Evolutionary conservation across 108 stramenopile species (phyloP).

Genomic region (Chaetoceros muelleri): DNA sequence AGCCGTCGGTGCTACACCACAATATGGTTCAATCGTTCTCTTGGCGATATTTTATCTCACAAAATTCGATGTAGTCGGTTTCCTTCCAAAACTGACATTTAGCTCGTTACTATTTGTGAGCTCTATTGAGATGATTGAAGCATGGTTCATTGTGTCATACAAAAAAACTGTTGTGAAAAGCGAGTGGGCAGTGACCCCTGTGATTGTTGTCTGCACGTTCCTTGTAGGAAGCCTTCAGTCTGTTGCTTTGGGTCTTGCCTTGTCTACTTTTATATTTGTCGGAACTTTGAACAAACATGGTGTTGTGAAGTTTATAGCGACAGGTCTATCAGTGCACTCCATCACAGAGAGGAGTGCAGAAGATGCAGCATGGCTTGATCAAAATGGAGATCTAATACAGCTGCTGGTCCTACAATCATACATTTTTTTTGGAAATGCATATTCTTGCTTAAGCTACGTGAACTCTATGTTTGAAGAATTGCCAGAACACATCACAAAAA

Average conservation of each 20-base stretch:
- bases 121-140: slow-evolving; percentile 32
- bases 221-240: slow-evolving; percentile 44
- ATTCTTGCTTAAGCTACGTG: slow-evolving; percentile 49
- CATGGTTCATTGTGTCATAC: slow-evolving; percentile 46
- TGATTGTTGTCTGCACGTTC: slow-evolving; percentile 45
- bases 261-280: slow-evolving; percentile 70
- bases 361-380: slow-evolving; percentile 48
- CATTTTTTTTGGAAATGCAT: slow-evolving; percentile 76
- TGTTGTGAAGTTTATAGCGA: slow-evolving; percentile 61
- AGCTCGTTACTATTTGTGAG: slow-evolving; percentile 54
- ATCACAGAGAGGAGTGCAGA: slow-evolving; percentile 44
- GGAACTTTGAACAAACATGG: slow-evolving; percentile 53
- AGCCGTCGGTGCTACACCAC: slow-evolving; percentile 31
- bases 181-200: slow-evolving; percentile 65
- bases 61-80: slow-evolving; percentile 44
- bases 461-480: slow-evolving; percentile 67
- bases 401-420: slow-evolving; percentile 67
- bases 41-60: slow-evolving; percentile 40
- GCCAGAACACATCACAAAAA: slow-evolving; percentile 1
- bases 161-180: slow-evolving; percentile 18
- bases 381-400: slow-evolving; percentile 60
- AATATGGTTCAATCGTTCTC: slow-evolving; percentile 32
- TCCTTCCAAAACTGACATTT: slow-evolving; percentile 61
- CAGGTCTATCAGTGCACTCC: slow-evolving; percentile 48
- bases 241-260: slow-evolving; percentile 48